Evolutionary conservation across 1,139 yeast genomes (phyloP).

Genomic region (Suhomyces maxii): DNA sequence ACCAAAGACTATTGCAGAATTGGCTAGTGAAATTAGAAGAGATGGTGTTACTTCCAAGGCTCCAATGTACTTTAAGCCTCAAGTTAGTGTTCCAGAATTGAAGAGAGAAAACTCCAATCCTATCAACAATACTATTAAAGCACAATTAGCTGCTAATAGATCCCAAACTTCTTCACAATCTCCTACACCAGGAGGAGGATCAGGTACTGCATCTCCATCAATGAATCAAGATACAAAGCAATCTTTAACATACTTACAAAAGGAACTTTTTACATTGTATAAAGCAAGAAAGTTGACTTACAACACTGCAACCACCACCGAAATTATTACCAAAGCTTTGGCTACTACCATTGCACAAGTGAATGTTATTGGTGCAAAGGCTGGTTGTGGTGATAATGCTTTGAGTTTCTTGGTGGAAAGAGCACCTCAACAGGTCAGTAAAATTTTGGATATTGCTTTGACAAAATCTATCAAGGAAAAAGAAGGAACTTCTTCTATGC

Average conservation of each 20-base stretch:
- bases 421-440: constrained; percentile 84
- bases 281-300: constrained; percentile 66
- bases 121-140: constrained; percentile 37
- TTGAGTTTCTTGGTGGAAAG: constrained; percentile 77
- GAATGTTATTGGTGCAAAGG: constrained; percentile 80
- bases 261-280: constrained; percentile 66
- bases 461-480: constrained; percentile 72
- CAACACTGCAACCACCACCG: constrained; percentile 73
- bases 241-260: constrained; percentile 67
- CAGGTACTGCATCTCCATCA: constrained; percentile 18
- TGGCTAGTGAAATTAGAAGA: constrained; percentile 54
- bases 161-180: constrained; percentile 18
- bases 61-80: constrained; percentile 39
- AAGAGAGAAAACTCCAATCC: background rate
- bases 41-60: constrained; percentile 35
- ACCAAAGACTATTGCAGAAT: constrained; percentile 54
- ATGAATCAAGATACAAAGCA: constrained; percentile 61
- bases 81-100: constrained; percentile 13
- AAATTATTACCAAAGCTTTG: constrained; percentile 83
- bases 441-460: constrained; percentile 78
- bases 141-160: constrained; percentile 55
- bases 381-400: constrained; percentile 81
- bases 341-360: constrained; percentile 93
- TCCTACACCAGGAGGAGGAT: constrained; percentile 4
- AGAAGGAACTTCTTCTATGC: constrained; percentile 29